Evolutionary conservation across 192 early-diverging fungal genomes (phyloP).

Genomic region (Oehlia diaphana): DNA sequence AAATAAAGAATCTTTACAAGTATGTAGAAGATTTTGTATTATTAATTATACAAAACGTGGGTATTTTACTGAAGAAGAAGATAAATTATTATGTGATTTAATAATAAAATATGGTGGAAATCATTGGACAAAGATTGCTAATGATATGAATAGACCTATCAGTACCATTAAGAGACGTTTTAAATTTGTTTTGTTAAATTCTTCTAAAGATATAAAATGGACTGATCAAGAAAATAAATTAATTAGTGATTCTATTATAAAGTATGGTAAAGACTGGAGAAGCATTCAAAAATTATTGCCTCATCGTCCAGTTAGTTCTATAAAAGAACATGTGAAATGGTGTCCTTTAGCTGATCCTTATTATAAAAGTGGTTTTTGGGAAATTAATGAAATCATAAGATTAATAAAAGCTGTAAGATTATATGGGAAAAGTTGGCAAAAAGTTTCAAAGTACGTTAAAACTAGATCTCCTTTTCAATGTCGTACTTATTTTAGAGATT

Average conservation of each 20-base stretch:
- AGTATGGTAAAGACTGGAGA: not conserved
- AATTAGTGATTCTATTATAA: not conserved
- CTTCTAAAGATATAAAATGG: not conserved
- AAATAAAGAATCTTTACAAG: not conserved
- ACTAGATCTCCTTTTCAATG: conserved; percentile 1
- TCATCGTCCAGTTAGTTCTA: not conserved
- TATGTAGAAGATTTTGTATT: not conserved
- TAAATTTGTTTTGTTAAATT: not conserved
- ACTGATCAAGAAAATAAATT: not conserved
- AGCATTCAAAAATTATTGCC: conserved; percentile 1
- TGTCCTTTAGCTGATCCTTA: not conserved
- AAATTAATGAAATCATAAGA: not conserved
- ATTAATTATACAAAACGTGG: not conserved
- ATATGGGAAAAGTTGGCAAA: not conserved
- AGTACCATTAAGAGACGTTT: not conserved
- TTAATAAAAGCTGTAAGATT: not conserved
- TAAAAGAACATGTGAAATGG: not conserved
- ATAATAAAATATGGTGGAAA: not conserved
- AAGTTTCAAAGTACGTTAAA: not conserved
- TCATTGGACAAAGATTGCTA: not conserved
- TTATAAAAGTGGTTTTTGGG: not conserved
- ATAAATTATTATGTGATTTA: not conserved
- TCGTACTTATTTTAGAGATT: not conserved
- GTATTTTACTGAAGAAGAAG: not conserved
- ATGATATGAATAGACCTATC: not conserved